Evolutionary conservation across 768 basidiomycete genomes (phyloP), one percentile per base, ranked within the genome.

Genomic region (Auriculariales sp.): DNA sequence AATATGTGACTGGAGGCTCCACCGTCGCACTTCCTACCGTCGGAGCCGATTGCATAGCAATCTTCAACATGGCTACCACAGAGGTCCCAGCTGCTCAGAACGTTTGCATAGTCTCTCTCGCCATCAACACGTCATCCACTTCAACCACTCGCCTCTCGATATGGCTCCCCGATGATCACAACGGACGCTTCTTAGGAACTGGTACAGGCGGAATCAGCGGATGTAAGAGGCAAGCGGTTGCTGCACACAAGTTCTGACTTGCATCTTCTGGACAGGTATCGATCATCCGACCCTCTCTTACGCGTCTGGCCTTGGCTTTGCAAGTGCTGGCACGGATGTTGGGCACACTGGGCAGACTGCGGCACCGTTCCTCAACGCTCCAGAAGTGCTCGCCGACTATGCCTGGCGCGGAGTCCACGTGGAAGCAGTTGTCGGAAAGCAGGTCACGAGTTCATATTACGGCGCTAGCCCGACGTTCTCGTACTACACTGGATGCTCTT

Each of bases 401-500:
- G 56, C 56, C 3, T 59, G 54, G 52, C 54, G 61, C 2, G 58
- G 60, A 5, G 28, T 64, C 36, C 64, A 64, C 47, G 50, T 60
- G 24, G 56, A 54, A 36, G 57, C 58, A 2, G 52, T 59, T 22
- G 49, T 54, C 1, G 58, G 59, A 1, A 65, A 64, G 51, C 54
- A 58, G 48, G 52, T 65, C 28, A 54, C 62, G 7, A 31, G 58
- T 14, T 46, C 55, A 12, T 65, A 61, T 48, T 65, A 65, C 46
- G 53, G 53, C 10, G 24, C 39, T 1, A 15, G 10, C 15, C 27
- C 49, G 3, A 50, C 49, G 14, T 62, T 58, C 49, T 56, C 59
- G 10, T 65, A 65, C 46, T 65, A 56, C 44, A 32, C 60, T 4
- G 62, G 64, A 6, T 65, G 64, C 50, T 62, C 61, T 0, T 60